Evolutionary conservation across 2,329 filamentous ascomycete genomes (phyloP).

Genomic region (Coniosporium uncinatum): DNA sequence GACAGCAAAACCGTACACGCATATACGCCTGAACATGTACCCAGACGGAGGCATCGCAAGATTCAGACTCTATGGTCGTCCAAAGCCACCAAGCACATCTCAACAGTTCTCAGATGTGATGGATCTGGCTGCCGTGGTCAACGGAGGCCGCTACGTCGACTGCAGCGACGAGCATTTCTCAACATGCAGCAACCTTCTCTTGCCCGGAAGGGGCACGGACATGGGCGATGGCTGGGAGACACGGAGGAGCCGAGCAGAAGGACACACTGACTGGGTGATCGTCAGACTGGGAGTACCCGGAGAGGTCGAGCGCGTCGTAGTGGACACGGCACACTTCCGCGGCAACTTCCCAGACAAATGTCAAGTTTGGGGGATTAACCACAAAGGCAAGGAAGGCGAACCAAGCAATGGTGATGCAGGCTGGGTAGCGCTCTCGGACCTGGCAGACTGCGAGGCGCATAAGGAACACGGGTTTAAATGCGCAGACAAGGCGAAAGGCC

Average conservation of each 20-base stretch:
- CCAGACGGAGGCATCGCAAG: constrained; percentile 80
- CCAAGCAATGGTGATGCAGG: constrained; percentile 49
- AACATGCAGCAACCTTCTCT: constrained; percentile 73
- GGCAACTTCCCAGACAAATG: constrained; percentile 85
- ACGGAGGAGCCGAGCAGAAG: constrained; percentile 50
- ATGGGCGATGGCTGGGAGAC: constrained; percentile 73
- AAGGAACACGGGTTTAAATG: constrained; percentile 61
- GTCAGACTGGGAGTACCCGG: constrained; percentile 56
- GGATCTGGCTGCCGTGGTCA: constrained; percentile 73
- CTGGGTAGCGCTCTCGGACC: constrained; percentile 62
- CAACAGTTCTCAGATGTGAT: constrained; percentile 58
- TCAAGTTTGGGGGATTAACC: too few relatives aligned
- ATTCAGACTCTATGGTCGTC: constrained; percentile 73
- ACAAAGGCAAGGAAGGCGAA: too few relatives aligned
- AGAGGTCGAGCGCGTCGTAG: constrained; percentile 66
- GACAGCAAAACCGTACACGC: constrained; percentile 66
- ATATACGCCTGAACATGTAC: constrained; percentile 80
- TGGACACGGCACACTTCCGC: constrained; percentile 78
- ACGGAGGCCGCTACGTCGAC: constrained; percentile 68
- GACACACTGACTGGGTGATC: constrained; percentile 56
- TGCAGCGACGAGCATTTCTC: constrained; percentile 86
- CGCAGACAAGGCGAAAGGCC: too few relatives aligned
- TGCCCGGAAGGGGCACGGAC: constrained; percentile 73
- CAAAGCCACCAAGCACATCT: constrained; percentile 72
- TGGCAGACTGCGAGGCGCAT: constrained; percentile 68